Evolutionary conservation across 768 basidiomycete species (phyloP), one percentile per base, ranked within the genome.

Genomic region (Boletus sp.): DNA sequence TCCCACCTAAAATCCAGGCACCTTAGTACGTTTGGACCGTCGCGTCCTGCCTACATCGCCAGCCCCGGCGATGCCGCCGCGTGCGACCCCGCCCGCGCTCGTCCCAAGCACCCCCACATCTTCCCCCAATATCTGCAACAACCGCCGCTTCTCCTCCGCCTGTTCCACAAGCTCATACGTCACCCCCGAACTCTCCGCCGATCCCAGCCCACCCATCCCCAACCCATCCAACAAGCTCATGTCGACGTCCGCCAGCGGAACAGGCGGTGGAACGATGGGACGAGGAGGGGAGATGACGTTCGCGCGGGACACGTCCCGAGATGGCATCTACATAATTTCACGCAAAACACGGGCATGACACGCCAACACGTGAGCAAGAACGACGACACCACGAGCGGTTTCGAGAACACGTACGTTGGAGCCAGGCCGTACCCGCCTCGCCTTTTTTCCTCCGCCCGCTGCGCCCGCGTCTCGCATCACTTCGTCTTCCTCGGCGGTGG

Each of bases 111-210:
- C 64, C 1, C n/a, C 18, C 3, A 52, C 67, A 35, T 61, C 63
- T 52, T 61, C 65, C 7, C 63, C 73, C 60, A 89, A 64, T 63
- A 90, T 68, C 52, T 71, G 77, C 80, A 87, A 77, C 61, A 89
- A 64, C 66, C 80, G 75, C 57, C 77, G 73, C 69, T 80, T 80
- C 69, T 86, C 86, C 47, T 80, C 81, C 40, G 73, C 69, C 72
- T 88, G 83, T 20, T 71, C 80, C 2, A 86, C 86, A 69, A 90
- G 87, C 65, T 87, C 86, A 59, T 89, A 90, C 55, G 75, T 77
- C 9, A 90, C 85, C 6, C 80, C 76, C 68, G 83, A 73, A 61
- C 79, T 79, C 60, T 78, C 76, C n/a, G 64, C 66, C 50, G 63
- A 64, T 14, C 56, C 59, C 52, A 66, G 63, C 7, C 33, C 46